Percentiles rank a stretch among this genome's conserved stretches.
These are phyloP conservation scores for Phaeodactylum tricornutum DNA, from an alignment of 108 stramenopile genomes.

Conservation along the genomic window DNA sequence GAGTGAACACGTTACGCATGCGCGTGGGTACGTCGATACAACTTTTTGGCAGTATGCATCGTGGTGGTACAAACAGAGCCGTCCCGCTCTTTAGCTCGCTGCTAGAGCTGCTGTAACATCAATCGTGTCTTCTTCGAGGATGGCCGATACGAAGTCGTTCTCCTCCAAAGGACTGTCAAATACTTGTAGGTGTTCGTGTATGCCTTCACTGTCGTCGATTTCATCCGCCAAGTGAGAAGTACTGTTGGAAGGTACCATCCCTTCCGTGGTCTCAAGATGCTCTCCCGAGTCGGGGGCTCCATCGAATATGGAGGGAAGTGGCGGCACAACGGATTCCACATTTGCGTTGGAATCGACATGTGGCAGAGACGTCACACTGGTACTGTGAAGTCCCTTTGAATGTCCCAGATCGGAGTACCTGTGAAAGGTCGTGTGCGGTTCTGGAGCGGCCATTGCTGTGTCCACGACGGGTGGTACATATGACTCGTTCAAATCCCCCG, in stretches of 20 bases:
- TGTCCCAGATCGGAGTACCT: neutral
- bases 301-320: constrained; percentile 48
- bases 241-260: neutral
- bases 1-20: no score
- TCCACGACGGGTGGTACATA: constrained; percentile 31
- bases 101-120: neutral
- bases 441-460: neutral
- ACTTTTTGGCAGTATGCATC: no score
- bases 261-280: neutral
- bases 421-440: no score
- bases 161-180: constrained; percentile 59
- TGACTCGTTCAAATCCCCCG: constrained; percentile 69
- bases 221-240: constrained; percentile 1
- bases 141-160: constrained; percentile 74
- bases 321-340: constrained; percentile 22
- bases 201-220: constrained; percentile 9
- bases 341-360: constrained; percentile 19
- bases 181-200: constrained; percentile 39
- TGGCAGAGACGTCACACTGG: constrained; percentile 4
- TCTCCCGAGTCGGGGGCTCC: constrained; percentile 7
- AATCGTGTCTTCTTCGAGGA: constrained; percentile 38
- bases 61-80: no score
- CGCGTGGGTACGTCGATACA: no score
- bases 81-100: no score
- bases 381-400: neutral